Conservation (phyloP, 2,329 filamentous ascomycete species). For the Sarocladium strictum region DNA sequence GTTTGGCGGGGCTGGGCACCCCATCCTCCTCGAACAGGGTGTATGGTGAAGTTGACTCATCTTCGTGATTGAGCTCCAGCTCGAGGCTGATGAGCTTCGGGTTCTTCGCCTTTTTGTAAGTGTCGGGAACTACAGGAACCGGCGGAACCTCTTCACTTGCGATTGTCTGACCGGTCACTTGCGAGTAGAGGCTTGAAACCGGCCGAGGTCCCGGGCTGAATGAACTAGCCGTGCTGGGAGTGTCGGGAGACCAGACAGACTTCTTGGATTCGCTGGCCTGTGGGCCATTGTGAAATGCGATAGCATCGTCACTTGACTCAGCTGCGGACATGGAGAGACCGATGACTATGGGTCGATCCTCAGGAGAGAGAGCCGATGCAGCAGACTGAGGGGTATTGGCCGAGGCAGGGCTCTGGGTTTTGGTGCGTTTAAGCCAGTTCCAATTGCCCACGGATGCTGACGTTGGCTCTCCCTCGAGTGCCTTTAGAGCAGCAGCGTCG, state of each 20-base stretch:
- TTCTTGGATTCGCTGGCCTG: conserved; percentile 18
- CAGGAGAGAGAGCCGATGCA: conserved; percentile 53
- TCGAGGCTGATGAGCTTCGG: conserved; percentile 32
- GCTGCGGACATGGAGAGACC: conserved; percentile 58
- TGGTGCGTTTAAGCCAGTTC: conserved; percentile 46
- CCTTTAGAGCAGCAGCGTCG: conserved; percentile 52
- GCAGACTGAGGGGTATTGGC: conserved; percentile 21
- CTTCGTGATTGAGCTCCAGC: conserved; percentile 21
- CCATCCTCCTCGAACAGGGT: conserved; percentile 69
- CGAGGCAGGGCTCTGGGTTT: conserved; percentile 21
- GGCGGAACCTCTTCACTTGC: conserved; percentile 43
- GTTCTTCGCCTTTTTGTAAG: conserved; percentile 27
- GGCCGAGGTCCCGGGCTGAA: conserved; percentile 33
- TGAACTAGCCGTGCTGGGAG: conserved; percentile 42
- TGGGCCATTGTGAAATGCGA: background rate
- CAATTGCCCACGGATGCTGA: conserved; percentile 51
- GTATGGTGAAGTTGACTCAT: conserved; percentile 51
- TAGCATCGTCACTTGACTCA: conserved; percentile 12
- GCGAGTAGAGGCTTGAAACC: conserved; percentile 58
- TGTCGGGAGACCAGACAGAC: conserved; percentile 57
- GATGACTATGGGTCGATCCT: conserved; percentile 66
- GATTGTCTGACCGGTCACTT: conserved; percentile 28
- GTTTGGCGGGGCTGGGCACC: conserved; percentile 32
- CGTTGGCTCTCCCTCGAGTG: conserved; percentile 50
- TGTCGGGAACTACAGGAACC: conserved; percentile 50